A percentile compares a stretch with the other conserved stretches of the same genome.
These are phyloP conservation scores for Viola pubescens DNA, from an alignment of 441 rosid genomes.

Conservation along the genomic window DNA sequence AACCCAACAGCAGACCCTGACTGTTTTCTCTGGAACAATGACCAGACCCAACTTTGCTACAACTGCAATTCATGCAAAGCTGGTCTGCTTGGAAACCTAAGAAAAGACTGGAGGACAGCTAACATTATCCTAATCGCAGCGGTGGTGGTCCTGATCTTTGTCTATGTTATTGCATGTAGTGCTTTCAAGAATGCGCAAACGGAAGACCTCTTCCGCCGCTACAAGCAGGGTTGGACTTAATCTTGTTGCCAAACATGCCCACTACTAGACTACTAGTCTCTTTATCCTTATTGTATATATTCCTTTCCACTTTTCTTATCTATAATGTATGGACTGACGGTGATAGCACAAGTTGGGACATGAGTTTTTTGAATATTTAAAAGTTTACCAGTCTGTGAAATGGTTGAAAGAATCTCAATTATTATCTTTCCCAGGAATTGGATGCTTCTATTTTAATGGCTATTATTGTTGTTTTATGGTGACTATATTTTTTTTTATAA, in stretches of 20 bases:
- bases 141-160: conserved; percentile 68
- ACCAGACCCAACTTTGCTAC: conserved; percentile 48
- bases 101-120: conserved; percentile 52
- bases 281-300: conserved; percentile 13
- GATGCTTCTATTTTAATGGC: neutral
- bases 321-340: conserved; percentile 5
- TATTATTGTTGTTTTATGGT: neutral
- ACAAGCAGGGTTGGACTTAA: conserved; percentile 59
- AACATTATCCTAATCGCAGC: conserved; percentile 67
- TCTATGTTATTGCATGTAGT: conserved; percentile 74
- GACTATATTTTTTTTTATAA: too few species aligned
- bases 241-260: conserved; percentile 11
- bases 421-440: neutral
- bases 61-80: conserved; percentile 62
- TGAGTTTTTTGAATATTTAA: neutral
- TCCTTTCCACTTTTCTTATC: conserved; percentile 3
- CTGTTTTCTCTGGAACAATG: conserved; percentile 54
- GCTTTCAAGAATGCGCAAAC: conserved; percentile 88
- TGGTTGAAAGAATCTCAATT: conserved; percentile 9
- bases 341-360: neutral
- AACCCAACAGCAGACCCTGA: conserved; percentile 27
- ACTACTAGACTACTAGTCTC: neutral
- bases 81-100: conserved; percentile 49
- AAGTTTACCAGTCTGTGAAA: neutral
- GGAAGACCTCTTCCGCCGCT: conserved; percentile 59